phyloP scores from a whole-genome alignment of 2,329 filamentous ascomycete genomes.

The Pestalotiopsis sp. region DNA sequence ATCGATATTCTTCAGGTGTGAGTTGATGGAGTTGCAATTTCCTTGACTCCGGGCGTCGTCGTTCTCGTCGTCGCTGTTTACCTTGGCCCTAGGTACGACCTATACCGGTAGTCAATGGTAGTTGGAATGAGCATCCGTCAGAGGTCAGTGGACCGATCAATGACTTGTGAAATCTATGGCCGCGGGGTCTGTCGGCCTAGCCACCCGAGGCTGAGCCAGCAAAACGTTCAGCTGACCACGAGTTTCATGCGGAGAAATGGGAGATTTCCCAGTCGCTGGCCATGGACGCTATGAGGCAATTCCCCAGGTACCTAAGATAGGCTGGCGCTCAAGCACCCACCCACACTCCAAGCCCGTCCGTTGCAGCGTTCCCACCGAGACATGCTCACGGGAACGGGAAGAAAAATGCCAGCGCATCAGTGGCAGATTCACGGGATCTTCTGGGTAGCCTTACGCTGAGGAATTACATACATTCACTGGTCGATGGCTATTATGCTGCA shows the following conservation, averaged over 20 bases:
- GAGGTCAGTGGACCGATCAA: not conserved
- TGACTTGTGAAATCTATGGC: not conserved
- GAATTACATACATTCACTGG: not conserved
- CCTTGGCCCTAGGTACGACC: not conserved
- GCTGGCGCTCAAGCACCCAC: not conserved
- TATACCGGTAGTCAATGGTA: not conserved
- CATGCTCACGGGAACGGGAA: conserved; percentile 15
- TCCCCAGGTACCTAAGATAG: not conserved
- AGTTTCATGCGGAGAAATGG: conserved; percentile 22
- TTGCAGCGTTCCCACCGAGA: conserved; percentile 1
- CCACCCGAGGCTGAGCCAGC: conserved; percentile 15
- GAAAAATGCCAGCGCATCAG: conserved; percentile 13
- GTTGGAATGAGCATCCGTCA: not conserved
- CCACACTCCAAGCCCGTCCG: not conserved
- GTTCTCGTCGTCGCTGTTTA: not conserved
- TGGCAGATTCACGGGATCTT: conserved; percentile 6
- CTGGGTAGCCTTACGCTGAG: not conserved
- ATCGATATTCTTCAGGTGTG: not conserved
- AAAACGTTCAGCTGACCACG: conserved; percentile 27
- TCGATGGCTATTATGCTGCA: not conserved
- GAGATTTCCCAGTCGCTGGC: not conserved
- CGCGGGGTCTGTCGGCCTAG: conserved; percentile 4
- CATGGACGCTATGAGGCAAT: conserved; percentile 15
- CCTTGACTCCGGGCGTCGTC: not conserved
- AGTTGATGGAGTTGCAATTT: not conserved